Evolutionary conservation across 345 rosid genomes (phyloP), one percentile per base, ranked within the genome.

Genomic region (Linum usitatissimum): DNA sequence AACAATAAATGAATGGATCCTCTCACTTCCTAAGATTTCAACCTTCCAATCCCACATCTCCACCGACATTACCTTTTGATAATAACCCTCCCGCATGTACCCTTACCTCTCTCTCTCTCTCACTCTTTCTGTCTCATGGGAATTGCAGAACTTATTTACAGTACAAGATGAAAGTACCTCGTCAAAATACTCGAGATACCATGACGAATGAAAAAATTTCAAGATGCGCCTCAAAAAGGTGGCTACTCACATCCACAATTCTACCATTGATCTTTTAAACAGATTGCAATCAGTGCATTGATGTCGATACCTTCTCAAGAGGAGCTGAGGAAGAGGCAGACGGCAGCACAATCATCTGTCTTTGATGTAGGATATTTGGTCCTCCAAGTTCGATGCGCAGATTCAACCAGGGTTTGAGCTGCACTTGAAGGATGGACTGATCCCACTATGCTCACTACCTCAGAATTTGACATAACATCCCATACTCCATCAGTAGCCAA

Each of bases 401-500:
- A 74, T 78, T 85, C 93, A 0, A 90, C 97, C 76, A 94, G 66
- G 13, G 87, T 75, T 73, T 80, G 81, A n/a, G 97, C 96, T 0
- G 96, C 91, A 23, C 78, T 71, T 68, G 92, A 70, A 40, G 79
- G 61, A 15, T 96, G 80, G 21, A 75, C 95, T 31, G 95, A 84
- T 67, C 84, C 87, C 55, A 94, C 78, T 60, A 86, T 86, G 61
- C 80, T 86, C 17, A 93, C 91, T 60, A 83, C 99, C 68, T 90
- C 97, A 69, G 83, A 70, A 58, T 90, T 93, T 20, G 99, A 74
- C 49, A 93, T 90, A 64, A 93, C 97, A 80, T 90, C 99, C 99
- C 99, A 93, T 78, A 88, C 99, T 80, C 99, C 99, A 76, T 94
- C 99, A 1, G 96, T 83, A 20, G 99, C 99, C 89, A 94, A 76